Percentiles rank a stretch among this genome's conserved stretches.
phyloP scores from a whole-genome alignment of 257 asterid genomes.

The Jacaranda copaia region DNA sequence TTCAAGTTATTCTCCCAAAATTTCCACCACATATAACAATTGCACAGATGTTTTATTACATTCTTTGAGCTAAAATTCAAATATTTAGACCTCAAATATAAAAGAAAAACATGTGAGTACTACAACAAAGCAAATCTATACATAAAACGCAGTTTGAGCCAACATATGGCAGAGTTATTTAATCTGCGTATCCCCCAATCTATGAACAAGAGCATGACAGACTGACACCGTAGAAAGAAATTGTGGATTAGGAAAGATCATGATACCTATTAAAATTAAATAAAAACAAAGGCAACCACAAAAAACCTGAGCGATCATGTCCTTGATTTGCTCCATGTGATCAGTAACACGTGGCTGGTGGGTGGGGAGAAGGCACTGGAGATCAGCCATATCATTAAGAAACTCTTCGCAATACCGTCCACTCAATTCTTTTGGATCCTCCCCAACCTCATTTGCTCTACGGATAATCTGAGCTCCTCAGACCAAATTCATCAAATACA shows the following conservation, averaged over 20 bases:
- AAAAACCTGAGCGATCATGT: conserved; percentile 79
- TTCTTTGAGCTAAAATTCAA: conserved; percentile 27
- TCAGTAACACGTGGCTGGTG: conserved; percentile 80
- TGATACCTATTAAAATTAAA: background rate
- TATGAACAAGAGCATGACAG: conserved; percentile 3
- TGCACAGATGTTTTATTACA: background rate
- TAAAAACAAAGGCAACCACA: background rate
- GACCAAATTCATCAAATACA: too few relatives aligned
- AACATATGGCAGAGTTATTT: background rate
- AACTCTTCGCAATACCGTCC: conserved; percentile 81
- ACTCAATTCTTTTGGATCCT: conserved; percentile 72
- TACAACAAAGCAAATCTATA: background rate
- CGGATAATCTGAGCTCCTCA: conserved; percentile 63
- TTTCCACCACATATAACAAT: conserved; percentile 5
- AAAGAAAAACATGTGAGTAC: background rate
- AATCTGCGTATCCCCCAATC: background rate
- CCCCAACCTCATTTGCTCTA: conserved; percentile 70
- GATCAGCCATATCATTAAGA: conserved; percentile 80
- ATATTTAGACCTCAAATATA: background rate
- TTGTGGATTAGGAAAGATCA: conserved; percentile 21
- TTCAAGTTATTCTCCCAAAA: background rate
- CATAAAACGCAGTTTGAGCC: background rate
- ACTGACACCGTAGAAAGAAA: background rate
- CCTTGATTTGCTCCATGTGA: conserved; percentile 66
- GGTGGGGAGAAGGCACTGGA: conserved; percentile 82